Evolutionary conservation across 2,329 filamentous ascomycete species (phyloP), one percentile per base, ranked within the genome.

Genomic region (Pyrenophora teres): DNA sequence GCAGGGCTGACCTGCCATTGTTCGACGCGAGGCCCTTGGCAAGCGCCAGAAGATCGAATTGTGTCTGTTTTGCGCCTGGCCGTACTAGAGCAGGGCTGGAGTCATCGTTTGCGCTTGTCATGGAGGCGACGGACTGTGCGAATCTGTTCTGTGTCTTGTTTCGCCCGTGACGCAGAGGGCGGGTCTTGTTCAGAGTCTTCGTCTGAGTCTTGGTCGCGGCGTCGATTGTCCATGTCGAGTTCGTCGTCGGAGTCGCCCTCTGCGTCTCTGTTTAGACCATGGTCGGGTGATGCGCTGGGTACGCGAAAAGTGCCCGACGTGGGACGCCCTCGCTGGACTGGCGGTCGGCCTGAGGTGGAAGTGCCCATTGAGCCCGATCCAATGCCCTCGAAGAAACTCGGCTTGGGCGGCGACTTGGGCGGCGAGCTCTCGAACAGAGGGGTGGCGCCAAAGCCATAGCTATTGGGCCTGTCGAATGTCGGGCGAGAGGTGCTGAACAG

Each of bases 11-110:
- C 30, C 82, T 77, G 31, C 81, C 81, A 37, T 74, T 80, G 72
- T 69, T 83, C 69, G 71, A 77, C 69, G 78, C 87, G 8, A 92
- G 74, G 54, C 87, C 86, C 68, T 87, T 89, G 25, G 90, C 89
- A 52, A 96, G 84, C 6, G 82, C 78, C 3, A 85, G 82, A 65
- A 91, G 88, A 38, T 85, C 83, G 44, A 86, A 85, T 7, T 85
- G 81, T 40, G 81, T 81, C 56, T 77, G 69, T 46, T 65, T 72
- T 52, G 60, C 65, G 46, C 62, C 67, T 9, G 61, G 43, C 2
- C 49, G 64, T n/a, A 72, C 70, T 19, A 70, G 32, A 1, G 54
- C 52, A 8, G 64, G 62, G 4, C 61, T 61, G 9, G 55, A 50
- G 3, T 65, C 49, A 5, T 72, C 63, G 36, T 38, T 61, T 21